These are phyloP conservation scores for Entomortierella beljakovae DNA, from an alignment of 192 early-diverging fungal genomes.

Conservation along the genomic window DNA sequence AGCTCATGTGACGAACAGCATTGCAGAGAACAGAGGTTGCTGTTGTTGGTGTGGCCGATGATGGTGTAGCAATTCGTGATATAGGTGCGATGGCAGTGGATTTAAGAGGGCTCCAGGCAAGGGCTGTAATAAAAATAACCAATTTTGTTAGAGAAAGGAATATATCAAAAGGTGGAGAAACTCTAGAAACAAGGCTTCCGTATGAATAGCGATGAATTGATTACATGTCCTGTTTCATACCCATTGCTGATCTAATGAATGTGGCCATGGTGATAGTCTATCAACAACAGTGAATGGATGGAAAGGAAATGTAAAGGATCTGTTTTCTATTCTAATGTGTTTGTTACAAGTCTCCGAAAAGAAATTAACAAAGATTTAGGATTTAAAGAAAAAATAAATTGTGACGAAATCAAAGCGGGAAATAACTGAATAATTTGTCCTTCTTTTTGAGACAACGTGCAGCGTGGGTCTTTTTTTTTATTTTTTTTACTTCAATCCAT, in stretches of 20 bases:
- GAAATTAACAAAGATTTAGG: neutral
- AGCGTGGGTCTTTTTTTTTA: conserved; percentile 10
- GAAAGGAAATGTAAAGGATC: neutral
- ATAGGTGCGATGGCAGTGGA: conserved; percentile 27
- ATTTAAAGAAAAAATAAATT: neutral
- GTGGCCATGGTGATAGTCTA: conserved; percentile 29
- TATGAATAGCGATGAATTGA: neutral
- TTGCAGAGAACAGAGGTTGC: conserved; percentile 45
- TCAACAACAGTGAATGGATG: neutral
- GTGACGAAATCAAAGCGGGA: conserved; percentile 6
- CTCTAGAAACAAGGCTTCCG: neutral
- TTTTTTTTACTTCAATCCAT: conserved; percentile 10
- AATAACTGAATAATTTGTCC: no score
- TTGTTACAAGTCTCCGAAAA: no score
- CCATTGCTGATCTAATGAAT: conserved; percentile 53
- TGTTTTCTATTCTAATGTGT: no score
- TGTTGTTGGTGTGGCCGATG: conserved; percentile 20
- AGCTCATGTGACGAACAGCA: conserved; percentile 50
- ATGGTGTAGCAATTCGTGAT: conserved; percentile 32
- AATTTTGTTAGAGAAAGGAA: no score
- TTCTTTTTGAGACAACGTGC: no score
- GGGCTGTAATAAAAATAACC: conserved; percentile 28
- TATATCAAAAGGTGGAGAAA: no score
- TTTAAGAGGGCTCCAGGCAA: conserved; percentile 54
- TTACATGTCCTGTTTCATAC: conserved; percentile 4